Conservation (phyloP, 2,329 filamentous ascomycete genomes). For the Xylaria sp. region DNA sequence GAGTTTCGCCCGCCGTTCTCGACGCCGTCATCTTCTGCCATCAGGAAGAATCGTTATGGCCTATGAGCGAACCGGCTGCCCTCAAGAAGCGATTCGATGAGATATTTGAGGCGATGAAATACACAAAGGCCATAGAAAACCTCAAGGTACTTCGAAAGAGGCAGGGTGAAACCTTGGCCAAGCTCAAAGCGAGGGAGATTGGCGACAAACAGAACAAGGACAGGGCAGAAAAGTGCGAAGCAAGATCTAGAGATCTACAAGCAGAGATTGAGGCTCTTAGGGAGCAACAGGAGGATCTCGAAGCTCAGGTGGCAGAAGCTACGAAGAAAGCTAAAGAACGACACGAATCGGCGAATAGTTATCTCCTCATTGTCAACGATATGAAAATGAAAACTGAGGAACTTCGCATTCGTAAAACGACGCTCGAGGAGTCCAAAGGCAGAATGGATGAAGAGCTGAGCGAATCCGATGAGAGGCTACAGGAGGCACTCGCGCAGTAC, state of each 20-base stretch:
- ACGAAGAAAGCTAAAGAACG: constrained; percentile 70
- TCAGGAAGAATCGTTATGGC: constrained; percentile 97
- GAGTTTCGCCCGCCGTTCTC: constrained; percentile 88
- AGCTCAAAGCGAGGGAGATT: constrained; percentile 78
- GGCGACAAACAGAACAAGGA: constrained; percentile 87
- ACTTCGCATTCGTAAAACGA: constrained; percentile 75
- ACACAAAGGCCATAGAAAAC: constrained; percentile 96
- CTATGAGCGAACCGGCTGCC: constrained; percentile 85
- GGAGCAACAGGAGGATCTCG: constrained; percentile 68
- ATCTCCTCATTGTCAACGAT: constrained; percentile 77
- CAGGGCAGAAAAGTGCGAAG: constrained; percentile 78
- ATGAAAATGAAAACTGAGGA: constrained; percentile 82
- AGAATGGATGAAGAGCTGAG: constrained; percentile 77
- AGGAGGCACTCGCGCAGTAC: constrained; percentile 79
- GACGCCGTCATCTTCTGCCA: constrained; percentile 99
- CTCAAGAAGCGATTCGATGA: constrained; percentile 97
- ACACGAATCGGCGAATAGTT: constrained; percentile 78
- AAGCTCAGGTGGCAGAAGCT: constrained; percentile 70
- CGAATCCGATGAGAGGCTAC: constrained; percentile 81
- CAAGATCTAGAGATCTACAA: constrained; percentile 71
- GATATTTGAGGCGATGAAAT: constrained; percentile 97
- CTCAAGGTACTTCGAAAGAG: constrained; percentile 88
- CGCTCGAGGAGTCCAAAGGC: constrained; percentile 74
- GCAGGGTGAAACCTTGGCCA: constrained; percentile 78
- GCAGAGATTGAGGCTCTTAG: constrained; percentile 72